Conservation (phyloP, 768 basidiomycete species). For the Podaxis sp. region DNA sequence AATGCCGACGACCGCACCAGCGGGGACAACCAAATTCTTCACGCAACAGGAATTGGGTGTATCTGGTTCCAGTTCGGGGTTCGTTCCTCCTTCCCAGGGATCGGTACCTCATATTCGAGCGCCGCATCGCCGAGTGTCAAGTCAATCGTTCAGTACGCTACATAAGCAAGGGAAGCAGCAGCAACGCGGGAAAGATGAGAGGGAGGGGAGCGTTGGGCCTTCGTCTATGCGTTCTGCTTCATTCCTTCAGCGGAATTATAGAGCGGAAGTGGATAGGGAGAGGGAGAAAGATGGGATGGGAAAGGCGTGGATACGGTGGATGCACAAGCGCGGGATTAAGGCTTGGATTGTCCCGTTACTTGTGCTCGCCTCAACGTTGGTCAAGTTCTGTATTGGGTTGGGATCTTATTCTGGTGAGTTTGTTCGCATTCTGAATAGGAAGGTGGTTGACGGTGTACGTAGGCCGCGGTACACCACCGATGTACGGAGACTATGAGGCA, state of each 20-base stretch:
- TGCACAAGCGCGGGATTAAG: conserved; percentile 66
- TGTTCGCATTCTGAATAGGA: neutral
- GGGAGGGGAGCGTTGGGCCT: conserved; percentile 15
- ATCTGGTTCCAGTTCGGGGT: conserved; percentile 1
- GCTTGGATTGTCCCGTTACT: conserved; percentile 56
- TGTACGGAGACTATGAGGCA: conserved; percentile 93
- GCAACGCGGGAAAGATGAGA: conserved; percentile 6
- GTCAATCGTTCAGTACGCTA: conserved; percentile 38
- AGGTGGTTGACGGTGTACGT: neutral
- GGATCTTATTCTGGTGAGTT: conserved; percentile 80
- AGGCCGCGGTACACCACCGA: conserved; percentile 74
- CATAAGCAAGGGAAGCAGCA: conserved; percentile 30
- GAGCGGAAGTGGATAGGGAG: conserved; percentile 15
- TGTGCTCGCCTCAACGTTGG: conserved; percentile 49
- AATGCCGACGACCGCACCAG: conserved; percentile 2
- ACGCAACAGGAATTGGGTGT: conserved; percentile 1
- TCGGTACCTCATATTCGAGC: conserved; percentile 1
- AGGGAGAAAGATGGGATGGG: conserved; percentile 40
- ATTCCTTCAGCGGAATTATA: neutral
- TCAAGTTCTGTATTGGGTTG: conserved; percentile 71
- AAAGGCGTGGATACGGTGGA: conserved; percentile 72
- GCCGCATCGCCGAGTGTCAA: conserved; percentile 1
- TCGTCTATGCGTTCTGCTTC: conserved; percentile 5
- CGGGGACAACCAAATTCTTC: neutral
- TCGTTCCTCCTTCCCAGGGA: neutral